Base-by-base conservation (phyloP, 495 filamentous ascomycete genomes). In the Bathelium albidoporum region DNA sequence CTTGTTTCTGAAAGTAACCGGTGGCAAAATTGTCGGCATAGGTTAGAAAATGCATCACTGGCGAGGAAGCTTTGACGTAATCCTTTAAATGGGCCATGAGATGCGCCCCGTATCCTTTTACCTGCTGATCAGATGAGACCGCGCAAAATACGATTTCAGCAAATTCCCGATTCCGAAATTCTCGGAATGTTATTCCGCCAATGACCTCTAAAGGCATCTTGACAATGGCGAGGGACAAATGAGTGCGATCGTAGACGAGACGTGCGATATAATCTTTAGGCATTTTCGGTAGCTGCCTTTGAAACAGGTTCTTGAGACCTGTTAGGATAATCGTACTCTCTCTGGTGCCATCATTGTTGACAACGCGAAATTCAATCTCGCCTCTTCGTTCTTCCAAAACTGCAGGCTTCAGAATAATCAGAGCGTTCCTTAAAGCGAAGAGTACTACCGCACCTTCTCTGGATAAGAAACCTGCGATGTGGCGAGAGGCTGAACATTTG, bases 21-120 rank as follows among this genome's bases (percentile, higher is more conserved):
- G 97, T 98, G 28, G 94, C 94, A 71, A 97, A 97, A 72, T 98
- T 98, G 74, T 98, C 95, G 53, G 94, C 94, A 68, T 98, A 98
- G 10, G 94, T 98, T 14, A 98, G 82, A 78, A 98, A 97, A 74
- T 98, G 91, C 90, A 96, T 96, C 26, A 98, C 92, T 62, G 91
- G 87, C 5, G 89, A 94, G 2, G 91, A 96, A 1, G 94, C 94
- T 77, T 96, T 95, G 69, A 98, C 94, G 72, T 97, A 98, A 77
- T 98, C 94, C 78, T 98, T 98, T 22, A 98, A 78, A 74, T 98
- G 94, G 1, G 88, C 91, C 94, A 98, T 98, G 14, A 97, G 80
- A 77, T 97, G 94, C 16, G 94, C 94, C 66, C 94, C 95, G 69
- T 98, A 98, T 59, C 94, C 94, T 74, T 97, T 97, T 60, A 98